Conservation (phyloP, 129 eudicot species). For the Arctium lappa region DNA sequence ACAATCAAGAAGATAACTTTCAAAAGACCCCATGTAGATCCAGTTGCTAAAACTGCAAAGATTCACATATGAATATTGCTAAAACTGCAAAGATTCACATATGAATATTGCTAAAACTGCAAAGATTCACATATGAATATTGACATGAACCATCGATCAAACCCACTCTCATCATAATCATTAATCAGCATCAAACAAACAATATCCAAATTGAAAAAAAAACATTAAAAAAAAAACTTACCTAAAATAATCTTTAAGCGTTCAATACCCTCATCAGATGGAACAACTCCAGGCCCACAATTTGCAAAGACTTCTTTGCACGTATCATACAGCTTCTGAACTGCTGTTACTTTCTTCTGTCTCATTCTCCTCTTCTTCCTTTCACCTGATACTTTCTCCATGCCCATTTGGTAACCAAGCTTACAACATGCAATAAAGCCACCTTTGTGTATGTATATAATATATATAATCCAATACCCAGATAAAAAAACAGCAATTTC, state of each 20-base stretch:
- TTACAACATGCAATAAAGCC: conserved; percentile 12
- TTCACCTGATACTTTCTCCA: conserved; percentile 48
- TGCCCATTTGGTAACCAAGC: conserved; percentile 51
- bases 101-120: background rate
- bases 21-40: conserved; percentile 12
- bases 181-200: background rate
- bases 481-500: background rate
- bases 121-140: background rate
- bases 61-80: background rate
- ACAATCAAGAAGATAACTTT: background rate
- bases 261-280: conserved; percentile 49
- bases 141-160: background rate
- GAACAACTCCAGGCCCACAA: conserved; percentile 83
- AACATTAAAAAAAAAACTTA: conserved; percentile 18
- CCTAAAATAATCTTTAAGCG: conserved; percentile 65
- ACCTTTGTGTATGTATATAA: background rate
- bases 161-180: conserved; percentile 11
- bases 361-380: conserved; percentile 46
- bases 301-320: conserved; percentile 76
- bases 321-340: conserved; percentile 65
- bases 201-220: background rate
- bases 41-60: conserved; percentile 7
- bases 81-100: conserved; percentile 8
- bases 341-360: conserved; percentile 40
- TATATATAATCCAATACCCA: background rate